Evolutionary conservation across 2,329 filamentous ascomycete genomes (phyloP).

Genomic region (Shiraia sp.): DNA sequence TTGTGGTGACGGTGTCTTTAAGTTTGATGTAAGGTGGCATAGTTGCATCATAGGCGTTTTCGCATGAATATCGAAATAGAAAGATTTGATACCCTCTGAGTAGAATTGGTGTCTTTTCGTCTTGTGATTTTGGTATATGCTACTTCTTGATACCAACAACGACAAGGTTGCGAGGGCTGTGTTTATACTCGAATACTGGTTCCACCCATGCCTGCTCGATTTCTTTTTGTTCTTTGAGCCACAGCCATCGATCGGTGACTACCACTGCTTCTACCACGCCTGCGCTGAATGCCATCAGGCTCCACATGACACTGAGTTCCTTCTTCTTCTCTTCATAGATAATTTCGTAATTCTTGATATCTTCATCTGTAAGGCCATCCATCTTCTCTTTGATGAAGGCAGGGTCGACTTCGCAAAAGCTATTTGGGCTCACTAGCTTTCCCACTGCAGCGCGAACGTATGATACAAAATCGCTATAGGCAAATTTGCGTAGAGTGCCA

Average conservation of each 20-base stretch:
- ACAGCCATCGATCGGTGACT: conserved; percentile 87
- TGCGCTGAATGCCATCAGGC: conserved; percentile 93
- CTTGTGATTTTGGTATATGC: neutral
- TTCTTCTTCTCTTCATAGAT: conserved; percentile 70
- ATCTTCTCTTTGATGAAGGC: conserved; percentile 67
- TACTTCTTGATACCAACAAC: conserved; percentile 83
- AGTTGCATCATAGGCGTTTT: no score
- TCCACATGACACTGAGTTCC: conserved; percentile 87
- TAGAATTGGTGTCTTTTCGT: no score
- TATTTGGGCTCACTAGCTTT: conserved; percentile 61
- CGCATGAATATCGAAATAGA: no score
- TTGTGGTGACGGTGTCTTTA: conserved; percentile 8
- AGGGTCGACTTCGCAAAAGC: conserved; percentile 41
- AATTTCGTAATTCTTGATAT: conserved; percentile 72
- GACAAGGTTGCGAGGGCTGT: conserved; percentile 88
- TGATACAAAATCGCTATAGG: conserved; percentile 72
- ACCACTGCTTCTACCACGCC: conserved; percentile 87
- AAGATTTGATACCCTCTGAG: no score
- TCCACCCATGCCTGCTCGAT: conserved; percentile 85
- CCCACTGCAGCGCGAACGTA: conserved; percentile 81
- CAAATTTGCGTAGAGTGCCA: conserved; percentile 78
- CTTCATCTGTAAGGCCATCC: conserved; percentile 70
- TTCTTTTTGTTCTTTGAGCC: conserved; percentile 74
- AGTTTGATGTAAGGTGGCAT: conserved; percentile 3
- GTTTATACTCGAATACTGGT: conserved; percentile 83